Base-by-base conservation (phyloP, 2,329 filamentous ascomycete genomes). In the Colletotrichum cordylinicola region DNA sequence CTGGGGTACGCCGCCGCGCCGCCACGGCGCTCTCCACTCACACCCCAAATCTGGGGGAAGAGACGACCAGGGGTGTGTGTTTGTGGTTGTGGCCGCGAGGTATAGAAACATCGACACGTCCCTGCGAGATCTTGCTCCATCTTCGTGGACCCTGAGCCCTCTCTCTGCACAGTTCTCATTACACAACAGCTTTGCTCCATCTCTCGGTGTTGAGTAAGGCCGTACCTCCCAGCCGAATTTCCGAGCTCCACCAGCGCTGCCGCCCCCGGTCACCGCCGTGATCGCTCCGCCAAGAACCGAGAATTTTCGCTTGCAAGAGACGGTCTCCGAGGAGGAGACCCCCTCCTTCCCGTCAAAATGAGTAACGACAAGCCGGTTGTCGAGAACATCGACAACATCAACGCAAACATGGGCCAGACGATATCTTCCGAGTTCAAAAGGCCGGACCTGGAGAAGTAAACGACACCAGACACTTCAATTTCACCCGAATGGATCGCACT, bases 301-400 rank as follows among this genome's bases (percentile, higher is more conserved):
- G 35, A 15, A 62, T 73, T 73, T 73, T 73, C 31, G 33, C 43
- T 48, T 9, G 15, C 72, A 72, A 48, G 24, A 64, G 33, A 37
- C 43, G 43, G 43, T 39, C n/a, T 62, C 16, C 64, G 33, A n/a
- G 21, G 21, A n/a, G 27, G 67, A 52, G 43, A 13, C 29, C 60
- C 8, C 37, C 8, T 29, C 16, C 7, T 5, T 13, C 18, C 39
- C 18, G 62, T 37, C 58, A 65, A 18, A 27, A 76, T 76, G 74
- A 33, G 56, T 8, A 65, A 18, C 64, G 70, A 73, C 43, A 75
- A 73, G 58, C 21, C 64, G 10, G 58, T 61, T 52, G 64, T 68
- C 43, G 56, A 75, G 29, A 75, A 60, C 8, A 37, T 73, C 64
- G 74, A 74, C 64, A 52, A 74, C 15, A 74, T 74, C 56, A 61